phyloP scores from a whole-genome alignment of 208 protist genomes.

The Strigomonas galati region DNA sequence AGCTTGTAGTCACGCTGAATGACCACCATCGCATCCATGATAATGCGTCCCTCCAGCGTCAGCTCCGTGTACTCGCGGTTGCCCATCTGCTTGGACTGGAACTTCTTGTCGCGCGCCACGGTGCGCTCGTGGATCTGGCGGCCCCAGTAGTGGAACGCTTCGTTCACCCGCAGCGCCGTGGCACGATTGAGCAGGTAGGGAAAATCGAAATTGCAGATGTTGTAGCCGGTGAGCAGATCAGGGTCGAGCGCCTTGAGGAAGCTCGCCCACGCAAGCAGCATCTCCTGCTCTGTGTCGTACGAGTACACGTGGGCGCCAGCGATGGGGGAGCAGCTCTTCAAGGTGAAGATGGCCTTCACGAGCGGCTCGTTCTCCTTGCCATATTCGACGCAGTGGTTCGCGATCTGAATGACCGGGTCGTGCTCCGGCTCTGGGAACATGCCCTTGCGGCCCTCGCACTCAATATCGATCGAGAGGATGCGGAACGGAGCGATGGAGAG shows the following conservation, averaged over 20 bases:
- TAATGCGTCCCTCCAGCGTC: constrained; percentile 94
- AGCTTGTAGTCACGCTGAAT: constrained; percentile 99
- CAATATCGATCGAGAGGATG: constrained; percentile 99
- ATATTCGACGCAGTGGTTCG: constrained; percentile 95
- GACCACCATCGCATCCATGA: constrained; percentile 97
- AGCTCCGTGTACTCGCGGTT: constrained; percentile 98
- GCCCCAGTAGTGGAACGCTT: constrained; percentile 91
- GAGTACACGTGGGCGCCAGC: constrained; percentile 93
- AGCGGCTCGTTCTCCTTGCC: constrained; percentile 63
- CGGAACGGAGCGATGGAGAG: constrained; percentile 97
- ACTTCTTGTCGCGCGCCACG: constrained; percentile 92
- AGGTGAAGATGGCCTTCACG: constrained; percentile 88
- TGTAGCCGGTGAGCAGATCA: constrained; percentile 98
- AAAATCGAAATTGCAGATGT: constrained; percentile 99
- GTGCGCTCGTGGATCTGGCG: constrained; percentile 88
- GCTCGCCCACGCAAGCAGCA: constrained; percentile 90
- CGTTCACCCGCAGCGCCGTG: constrained; percentile 73
- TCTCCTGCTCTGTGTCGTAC: constrained; percentile 93
- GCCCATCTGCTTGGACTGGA: constrained; percentile 97
- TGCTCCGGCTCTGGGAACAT: constrained; percentile 98
- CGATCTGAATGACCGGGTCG: constrained; percentile 99
- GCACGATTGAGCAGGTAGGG: constrained; percentile 98
- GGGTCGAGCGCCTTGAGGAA: constrained; percentile 90
- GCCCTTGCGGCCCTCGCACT: constrained; percentile 97
- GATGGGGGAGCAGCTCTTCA: constrained; percentile 95